Conservation (phyloP, 331 rosid genomes). For the Arachis monticola region DNA sequence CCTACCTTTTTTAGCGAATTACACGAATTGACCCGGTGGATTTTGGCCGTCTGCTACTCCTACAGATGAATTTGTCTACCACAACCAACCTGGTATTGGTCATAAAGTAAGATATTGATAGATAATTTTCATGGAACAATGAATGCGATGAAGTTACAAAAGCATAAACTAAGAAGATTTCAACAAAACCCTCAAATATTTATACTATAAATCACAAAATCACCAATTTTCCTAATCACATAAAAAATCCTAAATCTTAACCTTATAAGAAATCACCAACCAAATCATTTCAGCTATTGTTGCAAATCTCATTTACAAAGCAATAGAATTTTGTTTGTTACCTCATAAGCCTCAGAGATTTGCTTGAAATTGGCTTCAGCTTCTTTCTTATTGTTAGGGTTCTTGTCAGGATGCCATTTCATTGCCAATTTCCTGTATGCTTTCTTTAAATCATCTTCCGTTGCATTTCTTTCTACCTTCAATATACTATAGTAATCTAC, state of each 20-base stretch:
- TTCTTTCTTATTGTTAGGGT: constrained; percentile 79
- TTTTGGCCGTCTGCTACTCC: too few species aligned
- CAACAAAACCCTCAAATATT: neutral
- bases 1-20: too few species aligned
- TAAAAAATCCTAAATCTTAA: constrained; percentile 1
- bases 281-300: constrained; percentile 7
- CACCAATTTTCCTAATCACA: neutral
- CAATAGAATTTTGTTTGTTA: constrained; percentile 35
- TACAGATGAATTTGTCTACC: too few species aligned
- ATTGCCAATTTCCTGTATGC: constrained; percentile 86
- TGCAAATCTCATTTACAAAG: neutral
- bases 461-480: constrained; percentile 74
- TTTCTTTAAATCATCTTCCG: constrained; percentile 91
- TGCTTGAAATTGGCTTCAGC: constrained; percentile 98
- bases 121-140: neutral
- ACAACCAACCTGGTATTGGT: too few species aligned
- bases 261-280: neutral
- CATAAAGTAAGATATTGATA: too few species aligned
- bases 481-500: constrained; percentile 83
- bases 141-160: neutral
- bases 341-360: constrained; percentile 97
- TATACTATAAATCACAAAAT: neutral
- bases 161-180: neutral
- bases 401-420: constrained; percentile 99
- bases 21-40: too few species aligned